phyloP scores from a whole-genome alignment of 305 asterid genomes.

The Fraxinus latifolia region DNA sequence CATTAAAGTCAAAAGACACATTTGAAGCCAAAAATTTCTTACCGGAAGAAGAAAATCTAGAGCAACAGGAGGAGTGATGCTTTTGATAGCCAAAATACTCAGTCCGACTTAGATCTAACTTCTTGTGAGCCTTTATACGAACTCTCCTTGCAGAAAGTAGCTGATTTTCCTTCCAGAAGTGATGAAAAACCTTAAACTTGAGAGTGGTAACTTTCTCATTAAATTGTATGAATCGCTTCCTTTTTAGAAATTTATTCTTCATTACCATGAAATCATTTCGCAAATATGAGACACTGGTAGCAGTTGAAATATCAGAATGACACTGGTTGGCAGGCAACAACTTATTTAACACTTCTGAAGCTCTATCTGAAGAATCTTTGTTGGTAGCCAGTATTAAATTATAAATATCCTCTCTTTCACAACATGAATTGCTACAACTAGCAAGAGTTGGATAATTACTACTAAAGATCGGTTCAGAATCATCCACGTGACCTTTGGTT shows the following conservation, averaged over 20 bases:
- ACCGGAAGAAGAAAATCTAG: slow-evolving; percentile 51
- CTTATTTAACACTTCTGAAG: slow-evolving; percentile 55
- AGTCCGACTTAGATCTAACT: slow-evolving; percentile 55
- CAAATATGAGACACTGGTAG: slow-evolving; percentile 26
- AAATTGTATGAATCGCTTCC: slow-evolving; percentile 48
- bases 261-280: slow-evolving; percentile 29
- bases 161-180: slow-evolving; percentile 80
- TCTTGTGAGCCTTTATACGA: slow-evolving; percentile 72
- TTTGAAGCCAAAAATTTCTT: slow-evolving; percentile 24
- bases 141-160: slow-evolving; percentile 55
- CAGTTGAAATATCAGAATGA: slow-evolving; percentile 42
- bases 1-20: not conserved
- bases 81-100: slow-evolving; percentile 39
- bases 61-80: slow-evolving; percentile 58
- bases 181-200: slow-evolving; percentile 70
- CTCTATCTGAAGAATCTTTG: slow-evolving; percentile 40
- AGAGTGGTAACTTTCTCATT: slow-evolving; percentile 67
- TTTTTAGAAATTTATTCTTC: slow-evolving; percentile 49
- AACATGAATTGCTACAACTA: slow-evolving; percentile 22
- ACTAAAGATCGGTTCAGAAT: slow-evolving; percentile 27
- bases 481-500: slow-evolving; percentile 25
- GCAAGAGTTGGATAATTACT: slow-evolving; percentile 22
- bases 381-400: slow-evolving; percentile 59
- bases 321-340: slow-evolving; percentile 47
- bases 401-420: slow-evolving; percentile 32